Evolutionary conservation across 1,284 basidiomycete species (phyloP).

Genomic region (Kwoniella shivajii): DNA sequence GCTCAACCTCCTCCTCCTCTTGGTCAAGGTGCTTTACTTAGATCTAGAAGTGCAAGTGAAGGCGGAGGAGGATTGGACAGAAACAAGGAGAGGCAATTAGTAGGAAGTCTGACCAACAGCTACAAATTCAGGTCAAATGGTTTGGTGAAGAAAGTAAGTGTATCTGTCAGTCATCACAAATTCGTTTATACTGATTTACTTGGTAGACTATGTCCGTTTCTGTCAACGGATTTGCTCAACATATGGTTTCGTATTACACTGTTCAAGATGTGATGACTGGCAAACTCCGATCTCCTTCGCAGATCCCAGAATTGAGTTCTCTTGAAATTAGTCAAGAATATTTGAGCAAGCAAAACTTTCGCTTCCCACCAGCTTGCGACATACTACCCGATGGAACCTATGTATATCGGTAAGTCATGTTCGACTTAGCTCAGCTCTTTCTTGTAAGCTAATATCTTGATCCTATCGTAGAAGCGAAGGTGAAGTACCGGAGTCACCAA

Average conservation of each 20-base stretch:
- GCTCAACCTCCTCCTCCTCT: slow-evolving; percentile 19
- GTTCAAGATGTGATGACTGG: slow-evolving; percentile 87
- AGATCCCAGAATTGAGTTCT: slow-evolving; percentile 80
- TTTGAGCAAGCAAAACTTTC: slow-evolving; percentile 85
- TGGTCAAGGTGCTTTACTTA: slow-evolving; percentile 34
- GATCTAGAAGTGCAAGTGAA: slow-evolving; percentile 39
- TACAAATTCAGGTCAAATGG: slow-evolving; percentile 89
- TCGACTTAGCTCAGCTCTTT: not conserved
- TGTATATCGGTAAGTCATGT: slow-evolving; percentile 63
- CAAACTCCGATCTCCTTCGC: slow-evolving; percentile 82
- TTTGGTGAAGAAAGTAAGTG: slow-evolving; percentile 87
- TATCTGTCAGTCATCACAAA: not conserved
- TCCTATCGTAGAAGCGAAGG: slow-evolving; percentile 40
- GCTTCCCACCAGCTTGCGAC: slow-evolving; percentile 85
- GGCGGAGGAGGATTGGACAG: slow-evolving; percentile 60
- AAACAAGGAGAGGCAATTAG: slow-evolving; percentile 73
- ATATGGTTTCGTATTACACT: slow-evolving; percentile 94
- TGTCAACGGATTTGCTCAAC: slow-evolving; percentile 81
- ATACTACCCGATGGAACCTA: slow-evolving; percentile 77
- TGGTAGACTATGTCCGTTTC: slow-evolving; percentile 86
- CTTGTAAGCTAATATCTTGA: too few species aligned
- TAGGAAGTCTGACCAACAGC: slow-evolving; percentile 85
- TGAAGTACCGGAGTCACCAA: slow-evolving; percentile 39
- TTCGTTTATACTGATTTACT: slow-evolving; percentile 5
- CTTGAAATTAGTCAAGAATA: slow-evolving; percentile 87